These are phyloP conservation scores for Zoysia matrella DNA, from an alignment of 202 grass and related monocot species.

Conservation along the genomic window DNA sequence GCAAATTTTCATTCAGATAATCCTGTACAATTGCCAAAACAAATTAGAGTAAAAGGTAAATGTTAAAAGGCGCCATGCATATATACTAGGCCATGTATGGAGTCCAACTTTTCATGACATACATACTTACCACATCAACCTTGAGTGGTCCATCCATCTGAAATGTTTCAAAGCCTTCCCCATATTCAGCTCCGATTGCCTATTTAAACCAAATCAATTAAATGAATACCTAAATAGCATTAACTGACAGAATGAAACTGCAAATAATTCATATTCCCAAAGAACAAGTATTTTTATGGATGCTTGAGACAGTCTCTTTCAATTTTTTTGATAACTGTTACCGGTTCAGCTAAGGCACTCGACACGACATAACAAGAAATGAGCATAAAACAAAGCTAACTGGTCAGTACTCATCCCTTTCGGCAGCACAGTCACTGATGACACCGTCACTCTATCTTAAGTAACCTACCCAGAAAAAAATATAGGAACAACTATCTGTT, in stretches of 20 bases:
- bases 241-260: neutral
- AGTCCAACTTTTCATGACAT: constrained; percentile 4
- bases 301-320: neutral
- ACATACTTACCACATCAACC: constrained; percentile 87
- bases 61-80: neutral
- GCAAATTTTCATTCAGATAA: constrained; percentile 94
- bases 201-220: constrained; percentile 33
- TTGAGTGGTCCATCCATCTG: constrained; percentile 91
- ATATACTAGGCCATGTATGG: neutral
- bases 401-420: neutral
- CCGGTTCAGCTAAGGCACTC: neutral
- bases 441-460: constrained; percentile 15
- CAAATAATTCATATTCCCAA: neutral
- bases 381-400: neutral
- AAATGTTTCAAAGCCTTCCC: constrained; percentile 97
- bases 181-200: constrained; percentile 96
- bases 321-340: constrained; percentile 8
- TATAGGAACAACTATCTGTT: neutral
- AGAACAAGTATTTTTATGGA: constrained; percentile 5
- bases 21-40: constrained; percentile 57
- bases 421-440: neutral
- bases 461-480: neutral
- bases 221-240: constrained; percentile 17
- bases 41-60: constrained; percentile 9
- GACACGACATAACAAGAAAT: constrained; percentile 18